Conservation (phyloP, 225 moss, liverwort and hornwort species). For the Lunularia cruciata region DNA sequence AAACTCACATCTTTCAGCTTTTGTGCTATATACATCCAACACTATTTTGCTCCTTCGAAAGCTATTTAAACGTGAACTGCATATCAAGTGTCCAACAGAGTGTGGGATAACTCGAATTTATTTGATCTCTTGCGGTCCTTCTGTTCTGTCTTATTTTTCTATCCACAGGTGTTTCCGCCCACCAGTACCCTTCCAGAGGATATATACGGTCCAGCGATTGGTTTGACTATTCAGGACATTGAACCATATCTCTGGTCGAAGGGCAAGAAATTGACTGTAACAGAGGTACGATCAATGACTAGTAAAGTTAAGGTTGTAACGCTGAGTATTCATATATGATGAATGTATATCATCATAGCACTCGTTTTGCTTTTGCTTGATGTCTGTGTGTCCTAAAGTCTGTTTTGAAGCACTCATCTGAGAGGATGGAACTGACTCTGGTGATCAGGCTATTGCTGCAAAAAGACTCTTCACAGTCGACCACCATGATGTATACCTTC, state of each 20-base stretch:
- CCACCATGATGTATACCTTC: conserved; percentile 47
- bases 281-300: conserved; percentile 16
- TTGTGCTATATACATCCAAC: too few species aligned
- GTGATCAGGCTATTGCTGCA: conserved; percentile 12
- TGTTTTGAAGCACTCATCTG: not conserved
- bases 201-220: conserved; percentile 18
- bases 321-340: too few species aligned
- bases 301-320: too few species aligned
- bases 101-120: not conserved
- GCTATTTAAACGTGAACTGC: not conserved
- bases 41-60: not conserved
- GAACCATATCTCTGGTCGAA: conserved; percentile 15
- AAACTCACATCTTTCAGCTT: not conserved
- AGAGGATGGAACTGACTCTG: too few species aligned
- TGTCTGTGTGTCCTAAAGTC: not conserved
- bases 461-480: conserved; percentile 25
- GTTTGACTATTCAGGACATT: conserved; percentile 25
- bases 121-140: too few species aligned
- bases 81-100: not conserved
- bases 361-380: not conserved
- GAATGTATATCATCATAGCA: too few species aligned
- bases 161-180: conserved; percentile 24
- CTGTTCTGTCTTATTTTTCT: not conserved
- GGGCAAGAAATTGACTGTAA: conserved; percentile 6
- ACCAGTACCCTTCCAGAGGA: conserved; percentile 23